A percentile compares a stretch with the other conserved stretches of the same genome.
These are phyloP conservation scores for Phaeomoniella chlamydospora DNA, from an alignment of 2,329 filamentous ascomycete species.

Conservation along the genomic window DNA sequence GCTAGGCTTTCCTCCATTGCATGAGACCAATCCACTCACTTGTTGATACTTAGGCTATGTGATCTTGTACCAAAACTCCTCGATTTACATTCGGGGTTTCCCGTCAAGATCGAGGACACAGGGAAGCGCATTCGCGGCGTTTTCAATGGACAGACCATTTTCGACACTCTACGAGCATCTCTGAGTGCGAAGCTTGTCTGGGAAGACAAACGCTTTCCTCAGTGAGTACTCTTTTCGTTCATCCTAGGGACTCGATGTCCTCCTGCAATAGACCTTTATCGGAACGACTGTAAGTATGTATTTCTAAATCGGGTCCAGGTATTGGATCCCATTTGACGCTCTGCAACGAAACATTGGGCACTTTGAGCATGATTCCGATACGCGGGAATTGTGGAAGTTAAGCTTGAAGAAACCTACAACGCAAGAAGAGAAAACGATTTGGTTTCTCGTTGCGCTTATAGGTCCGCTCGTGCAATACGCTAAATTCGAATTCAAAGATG, in stretches of 20 bases:
- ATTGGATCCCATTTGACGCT: no score
- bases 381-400: no score
- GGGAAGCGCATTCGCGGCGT: constrained; percentile 11
- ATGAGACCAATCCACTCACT: no score
- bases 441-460: neutral
- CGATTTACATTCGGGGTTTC: constrained; percentile 6
- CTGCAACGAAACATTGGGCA: no score
- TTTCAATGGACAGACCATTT: constrained; percentile 10
- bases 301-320: no score
- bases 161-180: constrained; percentile 11
- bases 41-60: constrained; percentile 8
- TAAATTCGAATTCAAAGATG: constrained; percentile 11
- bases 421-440: neutral
- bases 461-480: constrained; percentile 5
- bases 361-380: no score
- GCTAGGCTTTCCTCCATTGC: no score
- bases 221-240: constrained; percentile 11
- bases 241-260: no score
- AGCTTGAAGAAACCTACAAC: no score
- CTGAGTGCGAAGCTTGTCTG: constrained; percentile 11
- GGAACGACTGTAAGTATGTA: no score
- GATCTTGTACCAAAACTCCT: constrained; percentile 11
- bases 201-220: constrained; percentile 11
- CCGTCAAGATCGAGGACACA: constrained; percentile 8
- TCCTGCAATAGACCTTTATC: no score